phyloP scores from a whole-genome alignment of 306 rosid species.

The Trifolium pratense region DNA sequence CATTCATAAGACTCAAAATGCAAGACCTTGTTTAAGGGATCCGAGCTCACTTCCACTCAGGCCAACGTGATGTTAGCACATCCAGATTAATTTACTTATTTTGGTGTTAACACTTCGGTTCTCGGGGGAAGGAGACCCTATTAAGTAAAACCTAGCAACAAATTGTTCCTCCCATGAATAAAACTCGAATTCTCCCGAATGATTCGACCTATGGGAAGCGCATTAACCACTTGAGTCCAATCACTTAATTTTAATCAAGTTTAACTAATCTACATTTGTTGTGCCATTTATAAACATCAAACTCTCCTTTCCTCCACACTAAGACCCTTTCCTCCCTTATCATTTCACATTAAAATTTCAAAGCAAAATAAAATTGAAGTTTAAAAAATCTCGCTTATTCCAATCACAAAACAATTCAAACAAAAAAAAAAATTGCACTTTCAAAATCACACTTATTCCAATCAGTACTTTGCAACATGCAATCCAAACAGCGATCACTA shows the following conservation, averaged over 20 bases:
- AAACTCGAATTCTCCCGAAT: too few species aligned
- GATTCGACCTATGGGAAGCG: too few species aligned
- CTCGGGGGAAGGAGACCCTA: too few species aligned
- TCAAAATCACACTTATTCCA: not conserved
- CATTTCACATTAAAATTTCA: not conserved
- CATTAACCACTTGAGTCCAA: too few species aligned
- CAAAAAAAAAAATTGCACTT: not conserved
- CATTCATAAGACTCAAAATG: not conserved
- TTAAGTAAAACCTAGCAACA: too few species aligned
- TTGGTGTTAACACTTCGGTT: too few species aligned
- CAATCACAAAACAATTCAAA: not conserved
- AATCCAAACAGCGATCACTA: constrained; percentile 10
- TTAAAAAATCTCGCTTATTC: not conserved
- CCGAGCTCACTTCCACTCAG: not conserved
- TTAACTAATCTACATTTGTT: not conserved
- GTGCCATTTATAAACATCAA: not conserved
- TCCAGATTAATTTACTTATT: not conserved
- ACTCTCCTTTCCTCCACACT: not conserved
- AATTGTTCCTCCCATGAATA: too few species aligned
- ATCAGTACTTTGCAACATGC: constrained; percentile 1
- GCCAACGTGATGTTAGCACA: not conserved
- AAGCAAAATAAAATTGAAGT: not conserved
- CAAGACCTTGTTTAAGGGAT: not conserved
- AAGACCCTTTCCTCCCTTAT: not conserved
- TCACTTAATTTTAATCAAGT: not conserved